Evolutionary conservation across 495 filamentous ascomycete genomes (phyloP), one percentile per base, ranked within the genome.

Genomic region (Penicillium antarcticum): DNA sequence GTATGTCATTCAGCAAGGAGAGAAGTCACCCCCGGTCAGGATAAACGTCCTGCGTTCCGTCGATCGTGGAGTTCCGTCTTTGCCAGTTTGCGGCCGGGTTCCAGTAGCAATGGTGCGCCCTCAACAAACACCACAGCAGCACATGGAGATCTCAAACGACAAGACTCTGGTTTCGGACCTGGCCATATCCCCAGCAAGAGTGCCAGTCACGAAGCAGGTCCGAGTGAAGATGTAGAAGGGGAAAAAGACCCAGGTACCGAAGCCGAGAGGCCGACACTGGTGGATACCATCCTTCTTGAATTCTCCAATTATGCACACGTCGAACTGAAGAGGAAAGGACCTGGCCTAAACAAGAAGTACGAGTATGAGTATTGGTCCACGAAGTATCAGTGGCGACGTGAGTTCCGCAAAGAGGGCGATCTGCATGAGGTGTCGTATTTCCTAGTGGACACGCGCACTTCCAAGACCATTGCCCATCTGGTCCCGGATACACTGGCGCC

Each of bases 261-360:
- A 14, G 7, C 1, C 14, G 44, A 36, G 11, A 29, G 5, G 13
- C 53, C 53, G 4, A 70, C 60, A 69, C 78, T 69, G 74, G 33
- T 81, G 42, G 92, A 96, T 61, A 87, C 79, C 35, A 87, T 87
- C 56, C 87, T 89, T 65, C 79, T 98, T 31, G 92, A 97, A 61
- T 98, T 96, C 67, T 94, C 90, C 48, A 98, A 98, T 71, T 98
- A 98, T 63, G 94, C 94, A 9, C 91, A 94, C 61, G 84, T 97
- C 24, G 88, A 96, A 53, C 72, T 98, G 48, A 83, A 78, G 53
- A 80, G 90, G 32, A 79, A 82, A 37, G 88, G 89, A 9, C 70
- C 79, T 23, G 88, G 84, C 56, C 73, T 80, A 24, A 78, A 79
- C 46, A 95, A 90, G 69, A 83, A 83, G 53, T 96, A 96, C 67